These are phyloP conservation scores for Fusarium piperis DNA, from an alignment of 2,329 filamentous ascomycete genomes.

Conservation along the genomic window DNA sequence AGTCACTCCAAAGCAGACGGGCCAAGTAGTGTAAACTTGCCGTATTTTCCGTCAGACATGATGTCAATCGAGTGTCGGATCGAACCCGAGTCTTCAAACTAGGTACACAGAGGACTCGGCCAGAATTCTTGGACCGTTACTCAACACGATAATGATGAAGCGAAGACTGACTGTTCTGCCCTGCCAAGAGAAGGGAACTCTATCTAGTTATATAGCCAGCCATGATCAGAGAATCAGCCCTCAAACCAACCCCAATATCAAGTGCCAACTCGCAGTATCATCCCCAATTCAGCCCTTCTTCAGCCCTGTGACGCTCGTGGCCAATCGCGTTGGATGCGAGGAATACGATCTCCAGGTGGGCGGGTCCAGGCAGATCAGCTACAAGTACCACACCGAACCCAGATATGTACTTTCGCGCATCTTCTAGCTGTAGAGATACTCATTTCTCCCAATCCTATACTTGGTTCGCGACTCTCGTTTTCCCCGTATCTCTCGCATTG, in stretches of 20 bases:
- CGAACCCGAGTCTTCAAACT: not conserved
- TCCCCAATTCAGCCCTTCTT: constrained; percentile 4
- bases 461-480: constrained; percentile 15
- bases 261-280: constrained; percentile 3
- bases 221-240: not conserved
- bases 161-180: not conserved
- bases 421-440: not conserved
- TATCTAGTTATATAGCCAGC: constrained; percentile 16
- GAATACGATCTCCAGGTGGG: constrained; percentile 34
- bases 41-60: constrained; percentile 46
- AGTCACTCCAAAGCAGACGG: not conserved
- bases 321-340: constrained; percentile 37
- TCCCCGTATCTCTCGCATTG: constrained; percentile 34
- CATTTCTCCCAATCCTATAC: not conserved
- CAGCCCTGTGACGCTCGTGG: constrained; percentile 11
- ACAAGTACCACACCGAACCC: not conserved
- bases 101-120: not conserved
- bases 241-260: not conserved
- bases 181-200: not conserved
- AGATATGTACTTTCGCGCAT: not conserved
- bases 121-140: not conserved
- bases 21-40: constrained; percentile 27
- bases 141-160: not conserved
- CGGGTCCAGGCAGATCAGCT: not conserved
- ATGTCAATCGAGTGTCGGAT: not conserved